phyloP scores from a whole-genome alignment of 2,329 filamentous ascomycete genomes.

The Pseudocercospora musae region DNA sequence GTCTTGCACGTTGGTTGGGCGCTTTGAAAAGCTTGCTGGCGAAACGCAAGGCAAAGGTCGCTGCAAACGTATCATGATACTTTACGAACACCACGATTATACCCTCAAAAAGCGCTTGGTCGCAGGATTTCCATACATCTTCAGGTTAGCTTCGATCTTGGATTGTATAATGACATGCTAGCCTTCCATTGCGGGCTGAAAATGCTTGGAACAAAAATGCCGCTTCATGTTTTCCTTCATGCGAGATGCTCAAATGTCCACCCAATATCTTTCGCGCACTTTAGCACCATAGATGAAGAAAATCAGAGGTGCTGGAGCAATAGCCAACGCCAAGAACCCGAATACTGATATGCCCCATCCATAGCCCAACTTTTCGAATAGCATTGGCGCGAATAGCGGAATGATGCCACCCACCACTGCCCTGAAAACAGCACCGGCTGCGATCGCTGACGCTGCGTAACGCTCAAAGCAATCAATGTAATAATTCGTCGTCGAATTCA shows the following conservation, averaged over 20 bases:
- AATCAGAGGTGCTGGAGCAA: constrained; percentile 49
- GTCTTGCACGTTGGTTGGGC: constrained; percentile 77
- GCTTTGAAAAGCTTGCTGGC: constrained; percentile 83
- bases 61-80: constrained; percentile 5
- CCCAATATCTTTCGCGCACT: constrained; percentile 46
- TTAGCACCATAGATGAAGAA: constrained; percentile 49
- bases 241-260: constrained; percentile 29
- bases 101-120: constrained; percentile 2
- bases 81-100: constrained; percentile 6
- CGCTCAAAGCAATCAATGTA: constrained; percentile 53
- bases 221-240: background rate
- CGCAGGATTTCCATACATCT: background rate
- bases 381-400: constrained; percentile 43
- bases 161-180: background rate
- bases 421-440: constrained; percentile 49
- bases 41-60: constrained; percentile 24
- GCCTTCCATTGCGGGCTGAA: background rate
- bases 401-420: constrained; percentile 47
- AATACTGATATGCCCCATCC: constrained; percentile 52
- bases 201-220: background rate
- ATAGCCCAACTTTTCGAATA: constrained; percentile 47
- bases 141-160: background rate
- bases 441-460: constrained; percentile 51
- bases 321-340: constrained; percentile 43
- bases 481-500: constrained; percentile 55